Evolutionary conservation across 2,329 filamentous ascomycete species (phyloP).

Genomic region (Graphilbum sp.): DNA sequence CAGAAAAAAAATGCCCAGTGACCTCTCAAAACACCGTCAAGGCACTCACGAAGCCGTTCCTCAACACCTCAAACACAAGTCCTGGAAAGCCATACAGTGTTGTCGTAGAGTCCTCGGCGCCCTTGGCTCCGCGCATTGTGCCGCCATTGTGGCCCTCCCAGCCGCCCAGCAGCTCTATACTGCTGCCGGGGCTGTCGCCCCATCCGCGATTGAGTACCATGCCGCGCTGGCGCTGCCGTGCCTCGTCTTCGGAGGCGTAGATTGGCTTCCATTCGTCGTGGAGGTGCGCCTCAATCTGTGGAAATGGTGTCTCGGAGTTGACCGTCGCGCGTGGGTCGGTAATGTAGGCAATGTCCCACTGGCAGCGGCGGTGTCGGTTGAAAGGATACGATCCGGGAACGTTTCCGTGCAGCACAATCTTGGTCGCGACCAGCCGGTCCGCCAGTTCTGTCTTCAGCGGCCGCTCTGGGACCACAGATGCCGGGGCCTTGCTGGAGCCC

Average conservation of each 20-base stretch:
- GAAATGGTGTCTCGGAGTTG: conserved; percentile 64
- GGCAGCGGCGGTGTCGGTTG: conserved; percentile 77
- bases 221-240: conserved; percentile 38
- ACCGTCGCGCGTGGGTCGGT: conserved; percentile 23
- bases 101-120: conserved; percentile 46
- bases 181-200: conserved; percentile 83
- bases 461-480: conserved; percentile 12
- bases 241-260: conserved; percentile 39
- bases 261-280: conserved; percentile 53
- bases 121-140: conserved; percentile 30
- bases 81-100: conserved; percentile 89
- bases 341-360: conserved; percentile 62
- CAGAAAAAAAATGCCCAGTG: no score
- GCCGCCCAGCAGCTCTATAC: conserved; percentile 67
- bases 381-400: conserved; percentile 93
- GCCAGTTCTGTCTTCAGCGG: conserved; percentile 25
- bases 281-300: conserved; percentile 52
- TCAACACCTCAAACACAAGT: conserved; percentile 86
- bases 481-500: no score
- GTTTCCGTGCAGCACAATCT: conserved; percentile 87
- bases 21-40: conserved; percentile 61
- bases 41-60: conserved; percentile 78
- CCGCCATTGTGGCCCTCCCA: conserved; percentile 54
- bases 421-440: conserved; percentile 68
- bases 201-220: conserved; percentile 87